These are phyloP conservation scores for Quercus tomentella DNA, from an alignment of 331 rosid species.

Conservation along the genomic window DNA sequence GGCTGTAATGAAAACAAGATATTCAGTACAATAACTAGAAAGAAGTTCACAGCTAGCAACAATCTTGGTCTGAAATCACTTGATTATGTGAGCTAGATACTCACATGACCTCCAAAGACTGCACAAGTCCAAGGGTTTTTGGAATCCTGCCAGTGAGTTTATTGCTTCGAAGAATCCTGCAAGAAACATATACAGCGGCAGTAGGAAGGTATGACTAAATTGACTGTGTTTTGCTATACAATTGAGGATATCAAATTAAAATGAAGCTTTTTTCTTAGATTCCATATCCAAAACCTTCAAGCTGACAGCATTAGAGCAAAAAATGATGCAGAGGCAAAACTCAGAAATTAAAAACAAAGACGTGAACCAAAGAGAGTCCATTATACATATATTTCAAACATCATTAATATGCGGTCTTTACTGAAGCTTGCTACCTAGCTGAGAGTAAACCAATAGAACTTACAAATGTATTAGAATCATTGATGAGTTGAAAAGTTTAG, in stretches of 20 bases:
- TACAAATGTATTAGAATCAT: constrained; percentile 67
- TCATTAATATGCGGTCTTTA: background rate
- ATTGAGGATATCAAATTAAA: background rate
- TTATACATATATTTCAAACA: background rate
- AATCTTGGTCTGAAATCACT: background rate
- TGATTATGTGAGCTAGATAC: constrained; percentile 23
- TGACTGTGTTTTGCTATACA: background rate
- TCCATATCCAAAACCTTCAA: background rate
- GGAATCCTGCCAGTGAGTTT: constrained; percentile 33
- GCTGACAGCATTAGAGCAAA: background rate
- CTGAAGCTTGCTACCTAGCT: background rate
- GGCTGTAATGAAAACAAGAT: constrained; percentile 35
- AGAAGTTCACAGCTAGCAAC: background rate
- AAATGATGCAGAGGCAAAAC: too few species aligned
- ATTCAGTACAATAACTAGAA: background rate
- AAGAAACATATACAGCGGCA: constrained; percentile 1
- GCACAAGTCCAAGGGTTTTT: constrained; percentile 7
- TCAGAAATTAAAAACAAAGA: background rate
- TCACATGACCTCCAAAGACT: constrained; percentile 39
- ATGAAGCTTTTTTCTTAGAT: background rate
- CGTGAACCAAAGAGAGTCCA: background rate
- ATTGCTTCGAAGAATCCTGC: constrained; percentile 39
- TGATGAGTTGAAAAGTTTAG: constrained; percentile 46
- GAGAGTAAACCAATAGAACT: constrained; percentile 9
- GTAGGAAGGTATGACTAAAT: background rate